Percentiles rank a stretch among this genome's conserved stretches.
These are phyloP conservation scores for Paulownia fortunei DNA, from an alignment of 257 asterid species.

Conservation along the genomic window DNA sequence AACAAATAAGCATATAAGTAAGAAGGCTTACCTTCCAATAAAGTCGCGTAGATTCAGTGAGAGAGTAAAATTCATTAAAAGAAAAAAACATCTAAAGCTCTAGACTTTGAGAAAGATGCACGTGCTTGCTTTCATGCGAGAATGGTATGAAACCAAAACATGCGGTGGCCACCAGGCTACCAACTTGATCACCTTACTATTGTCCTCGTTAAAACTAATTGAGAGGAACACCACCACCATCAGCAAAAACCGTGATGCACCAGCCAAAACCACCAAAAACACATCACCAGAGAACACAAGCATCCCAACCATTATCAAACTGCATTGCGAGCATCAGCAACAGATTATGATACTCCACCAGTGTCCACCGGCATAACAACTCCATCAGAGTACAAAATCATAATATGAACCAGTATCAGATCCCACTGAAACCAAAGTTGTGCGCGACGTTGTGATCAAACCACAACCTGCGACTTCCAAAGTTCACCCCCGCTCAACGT, in stretches of 20 bases:
- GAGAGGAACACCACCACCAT: neutral
- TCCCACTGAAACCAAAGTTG: neutral
- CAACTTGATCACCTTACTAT: neutral
- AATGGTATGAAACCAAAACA: neutral
- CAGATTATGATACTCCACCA: neutral
- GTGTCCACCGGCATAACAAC: neutral
- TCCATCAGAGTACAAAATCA: neutral
- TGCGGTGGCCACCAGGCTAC: neutral
- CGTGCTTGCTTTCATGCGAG: neutral
- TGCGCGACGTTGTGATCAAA: neutral
- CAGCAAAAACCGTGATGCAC: neutral
- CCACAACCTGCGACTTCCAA: neutral
- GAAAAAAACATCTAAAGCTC: neutral
- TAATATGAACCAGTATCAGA: neutral
- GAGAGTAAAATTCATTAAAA: neutral
- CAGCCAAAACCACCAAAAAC: neutral
- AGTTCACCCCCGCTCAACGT: neutral
- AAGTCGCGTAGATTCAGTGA: neutral
- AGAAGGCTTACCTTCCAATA: neutral
- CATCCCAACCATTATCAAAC: neutral
- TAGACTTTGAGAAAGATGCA: neutral
- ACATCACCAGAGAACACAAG: neutral
- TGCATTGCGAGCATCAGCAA: constrained; percentile 1
- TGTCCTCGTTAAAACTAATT: neutral
- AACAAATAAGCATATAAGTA: neutral